Evolutionary conservation across 2,329 filamentous ascomycete genomes (phyloP), one percentile per base, ranked within the genome.

Genomic region (Pezicula neosporulosa): DNA sequence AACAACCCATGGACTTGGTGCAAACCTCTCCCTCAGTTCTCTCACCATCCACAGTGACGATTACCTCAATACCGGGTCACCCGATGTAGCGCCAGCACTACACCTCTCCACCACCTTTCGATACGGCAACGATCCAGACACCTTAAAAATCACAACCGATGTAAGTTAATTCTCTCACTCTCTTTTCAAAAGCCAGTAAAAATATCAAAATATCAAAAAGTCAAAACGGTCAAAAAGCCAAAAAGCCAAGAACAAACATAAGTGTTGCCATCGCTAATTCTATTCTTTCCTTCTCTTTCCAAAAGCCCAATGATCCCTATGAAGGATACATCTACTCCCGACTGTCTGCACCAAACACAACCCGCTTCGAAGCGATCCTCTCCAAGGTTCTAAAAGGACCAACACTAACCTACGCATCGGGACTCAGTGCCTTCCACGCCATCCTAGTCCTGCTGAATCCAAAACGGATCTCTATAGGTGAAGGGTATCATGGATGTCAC

Each of bases 401-500:
- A 2, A 72, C 80, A 1, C 66, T 97, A 27, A 89, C 87, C 47
- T 99, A 97, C 73, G 75, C 82, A 36, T 95, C 89, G 3, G 94
- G 94, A 4, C 81, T 97, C 19, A 82, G 90, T 10, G 90, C 93
- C 47, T 92, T 97, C 72, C 89, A 97, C 69, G 92, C 90, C 30
- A 75, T 95, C 52, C 78, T 97, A 2, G 85, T 92, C n/a, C 83
- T 85, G 64, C 73, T 96, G 8, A 91, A 95, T 67, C 94, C 94
- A 1, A 83, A 83, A 60, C 85, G 86, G 52, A 83, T 97, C 50
- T 87, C 90, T 59, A 90, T 97, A 58, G 85, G 85, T 36, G 84
- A 80, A 15, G 92, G 91, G 39, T 99, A 97, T 72, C 94, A 97
- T 72, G 94, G 94, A 61, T 96, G 90, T 70, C 90, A 96, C 69